A percentile compares a stretch with the other conserved stretches of the same genome.
phyloP scores from a whole-genome alignment of 495 filamentous ascomycete genomes.

The Lophiotrema nucula region DNA sequence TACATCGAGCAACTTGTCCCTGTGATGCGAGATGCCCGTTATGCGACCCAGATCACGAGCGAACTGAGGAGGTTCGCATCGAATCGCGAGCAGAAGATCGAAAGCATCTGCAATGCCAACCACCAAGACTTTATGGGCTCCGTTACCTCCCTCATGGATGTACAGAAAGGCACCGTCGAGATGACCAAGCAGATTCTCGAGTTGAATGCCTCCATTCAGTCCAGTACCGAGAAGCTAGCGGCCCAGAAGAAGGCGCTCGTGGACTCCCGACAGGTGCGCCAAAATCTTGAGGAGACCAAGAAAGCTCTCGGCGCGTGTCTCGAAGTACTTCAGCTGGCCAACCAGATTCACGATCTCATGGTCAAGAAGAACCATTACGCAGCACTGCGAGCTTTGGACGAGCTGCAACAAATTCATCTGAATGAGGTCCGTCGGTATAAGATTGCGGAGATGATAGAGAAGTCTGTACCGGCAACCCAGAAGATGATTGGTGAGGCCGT shows the following conservation, averaged over 20 bases:
- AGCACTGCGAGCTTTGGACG: constrained; percentile 88
- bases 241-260: constrained; percentile 93
- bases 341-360: constrained; percentile 89
- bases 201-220: constrained; percentile 90
- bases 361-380: constrained; percentile 92
- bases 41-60: constrained; percentile 73
- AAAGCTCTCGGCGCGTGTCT: constrained; percentile 85
- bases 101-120: constrained; percentile 89
- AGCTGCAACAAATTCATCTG: constrained; percentile 93
- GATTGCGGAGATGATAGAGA: constrained; percentile 92
- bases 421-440: constrained; percentile 91
- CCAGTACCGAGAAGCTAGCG: constrained; percentile 90
- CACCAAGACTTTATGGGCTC: constrained; percentile 95
- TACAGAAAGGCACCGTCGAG: constrained; percentile 81
- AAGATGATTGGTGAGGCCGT: constrained; percentile 92
- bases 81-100: constrained; percentile 87
- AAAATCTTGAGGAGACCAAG: constrained; percentile 93
- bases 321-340: constrained; percentile 87
- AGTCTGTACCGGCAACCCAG: constrained; percentile 88
- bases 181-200: constrained; percentile 89
- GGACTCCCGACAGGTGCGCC: constrained; percentile 84
- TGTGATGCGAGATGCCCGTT: constrained; percentile 83
- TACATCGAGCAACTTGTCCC: constrained; percentile 94
- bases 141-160: constrained; percentile 85
- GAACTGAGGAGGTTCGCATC: constrained; percentile 75